Conservation (phyloP, 179 eudicot genomes). For the Amaranthus tricolor region DNA sequence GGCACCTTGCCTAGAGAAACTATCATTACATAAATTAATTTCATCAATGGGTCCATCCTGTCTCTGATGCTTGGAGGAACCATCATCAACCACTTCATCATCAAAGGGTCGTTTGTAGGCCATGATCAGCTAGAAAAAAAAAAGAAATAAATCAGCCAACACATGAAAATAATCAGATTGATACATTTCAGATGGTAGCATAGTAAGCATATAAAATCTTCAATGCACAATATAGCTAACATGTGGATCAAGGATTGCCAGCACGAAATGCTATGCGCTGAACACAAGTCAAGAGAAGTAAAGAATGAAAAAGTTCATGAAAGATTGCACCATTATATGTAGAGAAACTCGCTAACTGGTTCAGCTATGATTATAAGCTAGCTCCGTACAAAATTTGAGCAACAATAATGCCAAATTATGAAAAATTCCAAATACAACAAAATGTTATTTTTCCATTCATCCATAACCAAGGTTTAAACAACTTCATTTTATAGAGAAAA, state of each 20-base stretch:
- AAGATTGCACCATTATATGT: background rate
- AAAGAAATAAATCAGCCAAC: background rate
- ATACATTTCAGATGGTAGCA: background rate
- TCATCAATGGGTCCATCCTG: conserved; percentile 32
- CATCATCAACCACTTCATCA: conserved; percentile 33
- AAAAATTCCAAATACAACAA: too few relatives aligned
- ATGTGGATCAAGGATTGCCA: background rate
- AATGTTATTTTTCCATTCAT: too few relatives aligned
- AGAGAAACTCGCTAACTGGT: background rate
- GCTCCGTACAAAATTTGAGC: too few relatives aligned
- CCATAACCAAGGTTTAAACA: too few relatives aligned
- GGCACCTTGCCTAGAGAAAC: conserved; percentile 1
- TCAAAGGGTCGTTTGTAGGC: conserved; percentile 38
- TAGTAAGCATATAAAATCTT: background rate
- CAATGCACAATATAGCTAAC: background rate
- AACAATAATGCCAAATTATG: too few relatives aligned
- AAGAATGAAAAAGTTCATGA: background rate
- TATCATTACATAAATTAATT: conserved; percentile 19
- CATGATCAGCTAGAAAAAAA: conserved; percentile 26
- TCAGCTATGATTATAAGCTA: too few relatives aligned
- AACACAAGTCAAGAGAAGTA: too few relatives aligned
- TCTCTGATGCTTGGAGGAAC: conserved; percentile 35
- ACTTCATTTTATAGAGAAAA: too few relatives aligned
- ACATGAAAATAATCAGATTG: background rate
- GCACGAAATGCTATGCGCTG: too few relatives aligned